Base-by-base conservation (phyloP, 257 asterid species). In the Echium plantagineum region DNA sequence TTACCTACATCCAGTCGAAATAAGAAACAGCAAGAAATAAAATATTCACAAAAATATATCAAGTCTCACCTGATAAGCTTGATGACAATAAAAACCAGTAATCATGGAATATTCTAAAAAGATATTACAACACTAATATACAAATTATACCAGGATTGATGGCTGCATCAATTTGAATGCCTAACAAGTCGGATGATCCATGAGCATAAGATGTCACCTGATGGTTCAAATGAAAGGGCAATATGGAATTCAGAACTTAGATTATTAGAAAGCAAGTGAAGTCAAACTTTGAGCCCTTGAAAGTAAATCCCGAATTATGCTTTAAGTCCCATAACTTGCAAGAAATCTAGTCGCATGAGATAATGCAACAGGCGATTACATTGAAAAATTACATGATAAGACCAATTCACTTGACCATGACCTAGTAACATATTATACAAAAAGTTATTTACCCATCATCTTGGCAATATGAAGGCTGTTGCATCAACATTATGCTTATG, bases 151-250 rank as follows among this genome's bases (percentile, higher is more conserved):
- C 98, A 69, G 96, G 96, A 81, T 91, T 91, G 76, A 91, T 85
- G 59, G 98, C 98, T 15, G 98, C 96, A 77, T 91, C 98, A 78
- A 91, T 91, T 82, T 91, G 98, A 81, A 91, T 91, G 59, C 96
- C 98, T 71, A 90, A 85, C 58, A 90, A 78, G 75, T 90, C 96
- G 17, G 96, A 85, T 69, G 94, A 90, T 68, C 96, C 98, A 73
- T 87, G 96, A 68, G 95, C 95, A 82, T 90, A 90, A 63, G 98
- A 83, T 63, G 98, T 90, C 52, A 90, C 98, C 97, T 90, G 81
- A 70, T 71, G 66, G 60, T 22, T 66, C 19, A 71, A 57, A 70
- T 61, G 59, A 71, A 64, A 16, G 16, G 66, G 68, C 42, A 28
- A 4, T 18, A n/a, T 6, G 22, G 15, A 53, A 12, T 53, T 53